Conservation (phyloP, 352 stramenopile species). For the Phytophthora cryptogea region DNA sequence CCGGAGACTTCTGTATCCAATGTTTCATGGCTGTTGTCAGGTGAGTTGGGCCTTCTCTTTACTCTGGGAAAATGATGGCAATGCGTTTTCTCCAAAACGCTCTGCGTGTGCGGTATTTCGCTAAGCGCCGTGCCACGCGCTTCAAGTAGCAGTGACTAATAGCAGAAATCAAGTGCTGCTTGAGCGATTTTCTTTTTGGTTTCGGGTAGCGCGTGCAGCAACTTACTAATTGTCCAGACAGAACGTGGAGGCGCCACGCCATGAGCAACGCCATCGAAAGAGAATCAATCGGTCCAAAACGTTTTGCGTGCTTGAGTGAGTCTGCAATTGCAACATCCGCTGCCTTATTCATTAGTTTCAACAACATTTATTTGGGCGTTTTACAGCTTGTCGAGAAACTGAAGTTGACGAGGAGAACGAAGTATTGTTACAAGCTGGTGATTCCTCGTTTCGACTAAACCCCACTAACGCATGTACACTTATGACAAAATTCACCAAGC, state of each 20-base stretch:
- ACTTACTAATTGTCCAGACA: not conserved
- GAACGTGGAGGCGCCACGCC: not conserved
- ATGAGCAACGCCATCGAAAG: not conserved
- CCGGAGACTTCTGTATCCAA: slow-evolving; percentile 12
- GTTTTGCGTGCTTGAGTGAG: too few relatives aligned
- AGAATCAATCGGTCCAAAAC: not conserved
- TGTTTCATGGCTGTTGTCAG: not conserved
- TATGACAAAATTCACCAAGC: slow-evolving; percentile 15
- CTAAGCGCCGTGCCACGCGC: not conserved
- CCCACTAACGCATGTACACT: slow-evolving; percentile 19
- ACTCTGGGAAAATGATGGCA: not conserved
- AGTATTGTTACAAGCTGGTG: slow-evolving; percentile 20
- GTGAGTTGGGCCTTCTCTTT: slow-evolving; percentile 10
- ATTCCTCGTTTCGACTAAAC: slow-evolving; percentile 4
- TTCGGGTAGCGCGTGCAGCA: not conserved
- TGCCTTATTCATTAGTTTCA: too few relatives aligned
- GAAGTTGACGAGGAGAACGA: slow-evolving; percentile 7
- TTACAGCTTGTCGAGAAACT: not conserved
- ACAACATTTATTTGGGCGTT: too few relatives aligned
- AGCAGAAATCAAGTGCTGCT: slow-evolving; percentile 20
- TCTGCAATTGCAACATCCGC: too few relatives aligned
- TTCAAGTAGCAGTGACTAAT: slow-evolving; percentile 16
- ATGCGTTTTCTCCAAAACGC: not conserved
- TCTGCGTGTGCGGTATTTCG: too few relatives aligned
- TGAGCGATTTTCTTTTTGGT: slow-evolving; percentile 22